Base-by-base conservation (phyloP, 768 basidiomycete species). In the Tulasnella sp. region DNA sequence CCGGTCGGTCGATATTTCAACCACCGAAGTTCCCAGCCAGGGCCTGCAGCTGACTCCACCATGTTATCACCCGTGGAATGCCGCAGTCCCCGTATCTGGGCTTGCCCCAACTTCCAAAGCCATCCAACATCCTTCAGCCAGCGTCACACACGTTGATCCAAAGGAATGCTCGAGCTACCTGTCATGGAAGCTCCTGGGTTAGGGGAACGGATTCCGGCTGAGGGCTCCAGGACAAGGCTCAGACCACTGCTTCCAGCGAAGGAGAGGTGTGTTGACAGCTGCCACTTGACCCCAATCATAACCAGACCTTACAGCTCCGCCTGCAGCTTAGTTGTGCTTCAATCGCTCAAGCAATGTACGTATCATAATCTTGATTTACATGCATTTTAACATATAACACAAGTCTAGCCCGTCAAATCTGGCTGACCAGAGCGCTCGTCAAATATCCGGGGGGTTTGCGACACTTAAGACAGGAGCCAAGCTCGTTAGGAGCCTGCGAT, bases 401-500 rank as follows among this genome's bases (percentile, higher is more conserved):
- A 16, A 64, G 34, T 35, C 5, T 32, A 64, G 63, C 63, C n/a
- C 63, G 63, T 14, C 63, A 64, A 64, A 64, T 32, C 14, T 64
- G 63, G 63, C n/a, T 64, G 63, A 64, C 26, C 1, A 64, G n/a
- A 9, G 63, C 29, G 3, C n/a, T 64, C 9, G 12, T 32, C 6
- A 64, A 64, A 29, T 36, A 35, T 14, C 26, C 16, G 1, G 1
- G 1, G 26, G n/a, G 35, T 39, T 17, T 32, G 19, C 67, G 40
- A 22, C 29, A 19, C 35, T n/a, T 89, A 2, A 87, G 89, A 0
- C 89, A 91, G 77, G 88, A 85, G 0, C 85, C 88, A 70, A 86
- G 86, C 75, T 83, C 82, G 37, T 83, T 88, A 40, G 90, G 90
- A 62, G 86, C 83, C 77, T 92, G 88, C 78, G 86, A 89, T 70